These are phyloP conservation scores for Cyclostephanos tholiformis DNA, from an alignment of 108 stramenopile species.

Conservation along the genomic window DNA sequence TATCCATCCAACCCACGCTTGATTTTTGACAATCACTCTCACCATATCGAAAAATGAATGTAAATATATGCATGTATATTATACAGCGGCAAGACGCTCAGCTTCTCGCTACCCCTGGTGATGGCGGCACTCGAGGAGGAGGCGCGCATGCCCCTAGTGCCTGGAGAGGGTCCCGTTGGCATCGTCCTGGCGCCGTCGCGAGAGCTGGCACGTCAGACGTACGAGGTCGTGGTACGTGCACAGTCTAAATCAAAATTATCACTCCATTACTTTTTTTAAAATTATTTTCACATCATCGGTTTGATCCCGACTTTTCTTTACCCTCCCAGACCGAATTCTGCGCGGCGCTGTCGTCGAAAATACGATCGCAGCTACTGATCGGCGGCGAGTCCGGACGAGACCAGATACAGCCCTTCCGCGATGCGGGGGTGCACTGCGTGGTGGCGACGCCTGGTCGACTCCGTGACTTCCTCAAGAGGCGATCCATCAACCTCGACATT, in stretches of 20 bases:
- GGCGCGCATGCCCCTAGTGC: conserved; percentile 87
- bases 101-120: conserved; percentile 94
- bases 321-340: conserved; percentile 76
- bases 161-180: conserved; percentile 96
- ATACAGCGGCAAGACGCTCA: conserved; percentile 90
- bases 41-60: not conserved
- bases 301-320: too few species aligned
- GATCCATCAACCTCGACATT: conserved; percentile 82
- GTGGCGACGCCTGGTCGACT: conserved; percentile 97
- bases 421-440: conserved; percentile 88
- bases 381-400: conserved; percentile 93
- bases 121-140: conserved; percentile 97
- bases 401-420: conserved; percentile 78
- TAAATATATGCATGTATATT: too few species aligned
- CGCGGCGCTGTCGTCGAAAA: conserved; percentile 25
- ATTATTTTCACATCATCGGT: too few species aligned
- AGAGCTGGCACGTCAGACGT: conserved; percentile 98
- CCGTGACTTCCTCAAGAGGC: conserved; percentile 89
- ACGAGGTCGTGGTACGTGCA: conserved; percentile 91
- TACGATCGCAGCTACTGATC: conserved; percentile 90
- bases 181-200: conserved; percentile 95
- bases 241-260: too few species aligned
- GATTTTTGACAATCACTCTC: not conserved
- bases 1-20: not conserved
- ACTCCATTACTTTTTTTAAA: too few species aligned